Conservation (phyloP, 2,329 filamentous ascomycete species). For the Epichloe sylvatica region DNA sequence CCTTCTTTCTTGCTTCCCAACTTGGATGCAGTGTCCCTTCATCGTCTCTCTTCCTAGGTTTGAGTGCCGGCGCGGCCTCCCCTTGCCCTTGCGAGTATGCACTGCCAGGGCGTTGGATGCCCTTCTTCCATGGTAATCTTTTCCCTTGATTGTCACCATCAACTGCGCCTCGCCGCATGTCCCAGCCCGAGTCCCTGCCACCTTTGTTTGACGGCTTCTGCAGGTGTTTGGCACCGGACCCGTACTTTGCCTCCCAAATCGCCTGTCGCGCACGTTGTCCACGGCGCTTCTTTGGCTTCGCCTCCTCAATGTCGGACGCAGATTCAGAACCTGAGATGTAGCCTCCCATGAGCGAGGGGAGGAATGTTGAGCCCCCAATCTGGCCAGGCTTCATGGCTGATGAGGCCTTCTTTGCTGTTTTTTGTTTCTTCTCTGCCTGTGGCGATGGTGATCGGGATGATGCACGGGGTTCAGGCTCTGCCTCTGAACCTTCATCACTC, state of each 20-base stretch:
- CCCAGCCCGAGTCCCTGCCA: conserved; percentile 40
- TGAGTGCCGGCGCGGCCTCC: conserved; percentile 12
- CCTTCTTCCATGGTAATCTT: conserved; percentile 40
- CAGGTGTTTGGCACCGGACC: conserved; percentile 54
- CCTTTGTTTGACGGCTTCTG: conserved; percentile 24
- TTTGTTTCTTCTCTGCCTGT: conserved; percentile 10
- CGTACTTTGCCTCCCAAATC: conserved; percentile 71
- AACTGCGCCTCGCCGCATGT: conserved; percentile 41
- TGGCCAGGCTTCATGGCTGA: conserved; percentile 10
- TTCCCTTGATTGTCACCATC: conserved; percentile 24
- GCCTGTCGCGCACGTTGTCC: conserved; percentile 67
- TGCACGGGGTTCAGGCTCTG: conserved; percentile 14
- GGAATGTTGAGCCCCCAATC: conserved; percentile 41
- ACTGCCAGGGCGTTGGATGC: conserved; percentile 25
- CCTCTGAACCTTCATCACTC: conserved; percentile 14
- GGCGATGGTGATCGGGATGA: conserved; percentile 17
- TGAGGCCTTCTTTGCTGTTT: conserved; percentile 7
- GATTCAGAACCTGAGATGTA: conserved; percentile 67
- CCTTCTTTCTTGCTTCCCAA: conserved; percentile 14
- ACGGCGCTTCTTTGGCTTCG: conserved; percentile 54
- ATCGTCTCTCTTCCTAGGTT: conserved; percentile 28
- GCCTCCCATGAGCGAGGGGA: conserved; percentile 64
- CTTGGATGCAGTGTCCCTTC: conserved; percentile 39
- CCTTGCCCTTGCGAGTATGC: neutral
- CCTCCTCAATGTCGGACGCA: conserved; percentile 51